Conservation (phyloP, 202 grass and related monocot species). For the Zizania palustris region DNA sequence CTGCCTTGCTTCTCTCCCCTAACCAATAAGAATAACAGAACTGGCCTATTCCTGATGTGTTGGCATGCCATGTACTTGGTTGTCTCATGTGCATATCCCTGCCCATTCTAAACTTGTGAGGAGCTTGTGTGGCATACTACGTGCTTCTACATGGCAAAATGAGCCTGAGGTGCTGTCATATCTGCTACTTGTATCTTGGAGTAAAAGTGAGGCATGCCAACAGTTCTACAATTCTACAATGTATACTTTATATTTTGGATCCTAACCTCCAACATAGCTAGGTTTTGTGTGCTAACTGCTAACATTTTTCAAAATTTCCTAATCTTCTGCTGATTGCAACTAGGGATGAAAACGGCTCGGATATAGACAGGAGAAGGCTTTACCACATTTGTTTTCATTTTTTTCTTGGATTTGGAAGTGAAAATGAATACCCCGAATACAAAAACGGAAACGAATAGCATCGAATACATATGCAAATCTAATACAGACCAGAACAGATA, state of each 20-base stretch:
- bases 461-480: too few species aligned
- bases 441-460: too few species aligned
- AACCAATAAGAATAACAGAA: constrained; percentile 18
- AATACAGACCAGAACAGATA: too few species aligned
- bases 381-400: too few species aligned
- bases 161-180: neutral
- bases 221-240: constrained; percentile 20
- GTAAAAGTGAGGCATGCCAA: constrained; percentile 26
- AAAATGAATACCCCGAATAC: too few species aligned
- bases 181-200: neutral
- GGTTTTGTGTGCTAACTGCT: neutral
- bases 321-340: constrained; percentile 13
- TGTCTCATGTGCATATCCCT: constrained; percentile 2
- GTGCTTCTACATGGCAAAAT: neutral
- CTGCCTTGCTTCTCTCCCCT: neutral
- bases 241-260: constrained; percentile 16
- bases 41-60: neutral
- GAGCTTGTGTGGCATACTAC: neutral
- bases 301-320: constrained; percentile 14
- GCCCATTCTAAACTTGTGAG: constrained; percentile 15
- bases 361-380: too few species aligned
- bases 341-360: neutral
- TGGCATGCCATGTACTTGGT: neutral
- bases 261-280: neutral
- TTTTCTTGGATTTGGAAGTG: too few species aligned